Conservation (phyloP, 2,329 filamentous ascomycete genomes). For the Aspergillus fructus region DNA sequence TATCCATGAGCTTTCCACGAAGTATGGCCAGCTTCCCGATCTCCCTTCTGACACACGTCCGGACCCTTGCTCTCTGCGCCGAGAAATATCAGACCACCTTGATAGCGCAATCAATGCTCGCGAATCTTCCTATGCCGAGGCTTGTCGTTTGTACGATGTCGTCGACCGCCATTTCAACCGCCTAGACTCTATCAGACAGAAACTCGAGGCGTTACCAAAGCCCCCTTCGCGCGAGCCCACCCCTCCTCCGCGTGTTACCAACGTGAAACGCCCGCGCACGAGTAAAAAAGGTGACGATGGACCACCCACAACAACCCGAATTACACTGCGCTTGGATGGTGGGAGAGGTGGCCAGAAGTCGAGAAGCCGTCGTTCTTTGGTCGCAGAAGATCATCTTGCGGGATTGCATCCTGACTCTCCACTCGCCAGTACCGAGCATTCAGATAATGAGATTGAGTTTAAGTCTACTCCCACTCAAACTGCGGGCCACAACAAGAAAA, state of each 20-base stretch:
- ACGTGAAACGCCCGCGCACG: slow-evolving; percentile 39
- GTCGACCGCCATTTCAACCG: slow-evolving; percentile 58
- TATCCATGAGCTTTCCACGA: slow-evolving; percentile 44
- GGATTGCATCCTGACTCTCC: slow-evolving; percentile 45
- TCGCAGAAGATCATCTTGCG: slow-evolving; percentile 36
- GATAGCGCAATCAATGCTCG: slow-evolving; percentile 55
- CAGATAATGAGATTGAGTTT: slow-evolving; percentile 40
- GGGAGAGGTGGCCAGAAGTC: slow-evolving; percentile 32
- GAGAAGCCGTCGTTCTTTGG: slow-evolving; percentile 35
- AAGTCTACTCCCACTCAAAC: slow-evolving; percentile 24
- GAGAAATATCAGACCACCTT: slow-evolving; percentile 56
- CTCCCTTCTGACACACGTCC: slow-evolving; percentile 50
- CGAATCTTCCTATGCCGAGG: slow-evolving; percentile 57
- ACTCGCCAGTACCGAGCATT: slow-evolving; percentile 48
- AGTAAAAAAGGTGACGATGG: slow-evolving; percentile 39
- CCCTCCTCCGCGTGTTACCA: slow-evolving; percentile 38
- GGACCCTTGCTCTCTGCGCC: slow-evolving; percentile 53
- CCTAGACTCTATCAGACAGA: slow-evolving; percentile 59
- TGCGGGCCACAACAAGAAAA: slow-evolving; percentile 37
- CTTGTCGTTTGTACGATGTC: slow-evolving; percentile 56
- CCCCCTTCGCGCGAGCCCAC: slow-evolving; percentile 63
- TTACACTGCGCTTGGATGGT: slow-evolving; percentile 44
- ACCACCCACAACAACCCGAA: slow-evolving; percentile 33
- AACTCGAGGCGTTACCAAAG: slow-evolving; percentile 61
- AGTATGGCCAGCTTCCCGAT: slow-evolving; percentile 51